A percentile compares a stretch with the other conserved stretches of the same genome.
These are phyloP conservation scores for Choiromyces venosus DNA, from an alignment of 495 filamentous ascomycete genomes.

Conservation along the genomic window DNA sequence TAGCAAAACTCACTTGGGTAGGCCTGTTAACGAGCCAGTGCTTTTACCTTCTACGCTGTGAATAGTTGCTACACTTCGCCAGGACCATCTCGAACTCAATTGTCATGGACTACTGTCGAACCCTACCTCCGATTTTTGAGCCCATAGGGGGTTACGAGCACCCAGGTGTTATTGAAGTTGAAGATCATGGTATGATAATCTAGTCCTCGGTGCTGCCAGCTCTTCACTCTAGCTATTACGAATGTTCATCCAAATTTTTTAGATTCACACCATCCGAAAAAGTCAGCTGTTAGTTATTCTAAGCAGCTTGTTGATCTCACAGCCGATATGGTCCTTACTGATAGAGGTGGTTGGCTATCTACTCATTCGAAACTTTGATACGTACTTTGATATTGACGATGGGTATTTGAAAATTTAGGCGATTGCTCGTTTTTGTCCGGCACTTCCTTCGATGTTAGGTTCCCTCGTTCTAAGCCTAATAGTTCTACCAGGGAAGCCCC, in stretches of 20 bases:
- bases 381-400: neutral
- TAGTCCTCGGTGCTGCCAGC: neutral
- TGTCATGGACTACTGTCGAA: neutral
- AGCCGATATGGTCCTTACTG: neutral
- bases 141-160: neutral
- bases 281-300: neutral
- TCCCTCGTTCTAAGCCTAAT: neutral
- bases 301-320: neutral
- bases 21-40: neutral
- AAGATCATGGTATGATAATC: neutral
- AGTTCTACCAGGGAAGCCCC: neutral
- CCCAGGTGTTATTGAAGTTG: neutral
- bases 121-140: neutral
- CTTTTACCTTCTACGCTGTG: neutral
- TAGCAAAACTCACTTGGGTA: neutral
- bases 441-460: neutral
- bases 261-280: neutral
- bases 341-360: neutral
- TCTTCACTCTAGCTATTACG: neutral
- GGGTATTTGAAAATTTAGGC: neutral
- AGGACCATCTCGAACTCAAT: neutral
- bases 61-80: neutral
- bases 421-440: neutral
- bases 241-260: neutral
- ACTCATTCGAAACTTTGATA: neutral